These are phyloP conservation scores for Selaginella tamariscina DNA, from an alignment of 75 land plant genomes.

Conservation along the genomic window DNA sequence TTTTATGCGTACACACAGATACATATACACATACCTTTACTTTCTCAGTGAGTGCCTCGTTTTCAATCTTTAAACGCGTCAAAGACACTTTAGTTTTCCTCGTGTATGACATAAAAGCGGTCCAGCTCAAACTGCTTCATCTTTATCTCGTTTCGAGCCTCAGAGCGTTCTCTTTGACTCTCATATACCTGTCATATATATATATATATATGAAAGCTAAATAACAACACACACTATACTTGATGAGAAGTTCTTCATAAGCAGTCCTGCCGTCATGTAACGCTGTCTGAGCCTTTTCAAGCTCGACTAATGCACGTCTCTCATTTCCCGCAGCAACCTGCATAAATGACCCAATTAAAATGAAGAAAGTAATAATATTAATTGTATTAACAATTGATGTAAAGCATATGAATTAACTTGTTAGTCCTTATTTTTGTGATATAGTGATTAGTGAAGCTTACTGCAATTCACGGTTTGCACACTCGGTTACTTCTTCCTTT, in stretches of 20 bases:
- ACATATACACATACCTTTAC: conserved; percentile 15
- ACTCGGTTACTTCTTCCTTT: conserved; percentile 15
- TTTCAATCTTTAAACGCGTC: conserved; percentile 16
- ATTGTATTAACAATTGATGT: too few relatives aligned
- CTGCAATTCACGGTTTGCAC: conserved; percentile 22
- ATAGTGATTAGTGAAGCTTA: not conserved
- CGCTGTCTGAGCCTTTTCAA: conserved; percentile 13
- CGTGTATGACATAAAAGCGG: conserved; percentile 15
- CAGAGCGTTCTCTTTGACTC: conserved; percentile 16
- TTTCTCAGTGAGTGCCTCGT: conserved; percentile 22
- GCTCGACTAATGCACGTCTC: conserved; percentile 20
- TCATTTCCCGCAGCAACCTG: conserved; percentile 26
- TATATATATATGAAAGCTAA: not conserved
- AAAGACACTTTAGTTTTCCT: conserved; percentile 17
- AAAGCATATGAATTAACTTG: too few relatives aligned
- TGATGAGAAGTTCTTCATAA: conserved; percentile 19
- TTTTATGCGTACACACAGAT: too few relatives aligned
- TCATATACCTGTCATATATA: conserved; percentile 17
- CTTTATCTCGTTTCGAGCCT: conserved; percentile 8
- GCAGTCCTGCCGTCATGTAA: conserved; percentile 16
- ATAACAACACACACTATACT: too few relatives aligned
- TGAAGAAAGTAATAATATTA: too few relatives aligned
- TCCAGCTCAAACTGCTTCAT: conserved; percentile 17
- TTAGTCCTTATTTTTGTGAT: too few relatives aligned
- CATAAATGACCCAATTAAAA: too few relatives aligned